Evolutionary conservation across 1,284 basidiomycete genomes (phyloP).

Genomic region (Papiliotrema flavescens): DNA sequence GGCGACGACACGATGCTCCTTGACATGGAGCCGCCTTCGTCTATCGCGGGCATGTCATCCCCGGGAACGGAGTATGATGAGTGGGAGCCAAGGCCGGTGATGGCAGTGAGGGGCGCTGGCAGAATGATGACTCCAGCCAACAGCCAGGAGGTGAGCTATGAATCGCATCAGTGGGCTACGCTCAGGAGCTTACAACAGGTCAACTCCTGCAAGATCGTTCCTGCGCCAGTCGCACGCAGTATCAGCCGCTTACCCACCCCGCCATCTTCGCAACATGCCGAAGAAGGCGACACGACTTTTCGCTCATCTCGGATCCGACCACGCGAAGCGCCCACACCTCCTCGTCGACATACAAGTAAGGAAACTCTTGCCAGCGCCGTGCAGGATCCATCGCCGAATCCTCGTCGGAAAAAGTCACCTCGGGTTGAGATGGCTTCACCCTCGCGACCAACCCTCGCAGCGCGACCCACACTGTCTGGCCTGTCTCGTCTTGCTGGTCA

Average conservation of each 20-base stretch:
- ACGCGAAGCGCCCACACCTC: conserved; percentile 2
- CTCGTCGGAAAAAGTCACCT: conserved; percentile 3
- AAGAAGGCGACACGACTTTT: background rate
- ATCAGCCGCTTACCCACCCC: conserved; percentile 4
- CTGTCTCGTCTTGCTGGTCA: background rate
- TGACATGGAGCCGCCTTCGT: background rate
- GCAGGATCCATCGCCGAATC: conserved; percentile 6
- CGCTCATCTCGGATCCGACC: background rate
- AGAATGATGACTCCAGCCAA: conserved; percentile 6
- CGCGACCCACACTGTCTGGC: background rate
- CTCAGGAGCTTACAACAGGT: too few species aligned
- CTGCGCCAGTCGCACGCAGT: background rate
- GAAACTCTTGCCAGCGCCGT: background rate
- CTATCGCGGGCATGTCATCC: conserved; percentile 1
- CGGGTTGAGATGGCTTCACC: background rate
- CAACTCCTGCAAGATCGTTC: background rate
- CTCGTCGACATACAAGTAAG: background rate
- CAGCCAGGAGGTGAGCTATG: conserved; percentile 1
- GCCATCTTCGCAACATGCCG: conserved; percentile 2
- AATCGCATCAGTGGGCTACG: background rate
- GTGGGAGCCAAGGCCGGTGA: background rate
- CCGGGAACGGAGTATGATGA: background rate
- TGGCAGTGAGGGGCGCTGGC: background rate
- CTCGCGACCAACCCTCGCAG: background rate
- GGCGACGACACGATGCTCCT: conserved; percentile 1